Evolutionary conservation across 2,329 filamentous ascomycete species (phyloP).

Genomic region (Xylaria sp.): DNA sequence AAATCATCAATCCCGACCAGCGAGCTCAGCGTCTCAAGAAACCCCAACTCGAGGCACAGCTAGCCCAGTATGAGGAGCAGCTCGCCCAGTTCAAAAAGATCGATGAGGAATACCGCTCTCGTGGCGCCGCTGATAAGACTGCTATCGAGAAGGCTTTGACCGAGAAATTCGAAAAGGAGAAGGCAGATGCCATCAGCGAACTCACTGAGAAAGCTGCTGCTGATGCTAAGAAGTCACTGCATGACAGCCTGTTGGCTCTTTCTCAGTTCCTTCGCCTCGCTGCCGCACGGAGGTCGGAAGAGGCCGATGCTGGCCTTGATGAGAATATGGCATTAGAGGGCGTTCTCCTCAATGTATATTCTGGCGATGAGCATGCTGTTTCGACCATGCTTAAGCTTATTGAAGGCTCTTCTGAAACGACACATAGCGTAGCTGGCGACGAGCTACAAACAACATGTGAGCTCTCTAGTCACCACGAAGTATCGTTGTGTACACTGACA

Average conservation of each 20-base stretch:
- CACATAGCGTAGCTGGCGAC: conserved; percentile 72
- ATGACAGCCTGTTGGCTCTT: conserved; percentile 73
- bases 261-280: conserved; percentile 85
- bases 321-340: conserved; percentile 86
- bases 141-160: conserved; percentile 67
- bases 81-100: conserved; percentile 78
- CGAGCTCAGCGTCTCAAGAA: conserved; percentile 82
- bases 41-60: conserved; percentile 73
- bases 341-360: conserved; percentile 80
- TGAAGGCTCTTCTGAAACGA: conserved; percentile 73
- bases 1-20: conserved; percentile 84
- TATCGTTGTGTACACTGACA: conserved; percentile 39
- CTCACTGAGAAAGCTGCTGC: conserved; percentile 65
- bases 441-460: conserved; percentile 76
- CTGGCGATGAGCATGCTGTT: conserved; percentile 79
- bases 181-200: conserved; percentile 63
- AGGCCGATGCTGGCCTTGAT: conserved; percentile 70
- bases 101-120: conserved; percentile 75
- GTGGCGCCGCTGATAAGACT: conserved; percentile 67
- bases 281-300: conserved; percentile 77
- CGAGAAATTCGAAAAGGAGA: conserved; percentile 64
- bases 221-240: conserved; percentile 65
- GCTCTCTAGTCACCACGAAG: conserved; percentile 47
- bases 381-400: conserved; percentile 81
- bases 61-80: conserved; percentile 78